These are phyloP conservation scores for Fusarium odoratissimum DNA, from an alignment of 2,329 filamentous ascomycete genomes.

Conservation along the genomic window DNA sequence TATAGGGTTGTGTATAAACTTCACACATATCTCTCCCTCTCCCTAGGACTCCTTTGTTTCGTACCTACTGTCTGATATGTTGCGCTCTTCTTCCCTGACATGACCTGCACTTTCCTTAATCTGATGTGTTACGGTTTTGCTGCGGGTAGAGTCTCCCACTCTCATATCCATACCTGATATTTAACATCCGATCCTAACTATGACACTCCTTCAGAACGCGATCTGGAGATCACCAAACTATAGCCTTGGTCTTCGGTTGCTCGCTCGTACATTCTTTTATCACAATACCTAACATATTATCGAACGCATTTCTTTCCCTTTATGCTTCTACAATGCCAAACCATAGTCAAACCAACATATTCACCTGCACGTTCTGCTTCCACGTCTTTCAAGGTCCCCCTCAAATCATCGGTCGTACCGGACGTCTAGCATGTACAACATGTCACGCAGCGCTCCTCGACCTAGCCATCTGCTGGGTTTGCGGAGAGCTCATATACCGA, in stretches of 20 bases:
- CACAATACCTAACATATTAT: background rate
- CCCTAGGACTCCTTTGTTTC: background rate
- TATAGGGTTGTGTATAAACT: slow-evolving; percentile 16
- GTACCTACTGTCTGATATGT: background rate
- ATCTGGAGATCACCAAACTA: background rate
- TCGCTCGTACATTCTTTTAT: slow-evolving; percentile 12
- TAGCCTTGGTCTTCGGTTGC: background rate
- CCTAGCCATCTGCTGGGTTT: slow-evolving; percentile 68
- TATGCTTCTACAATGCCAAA: slow-evolving; percentile 21
- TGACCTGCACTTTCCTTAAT: slow-evolving; percentile 3
- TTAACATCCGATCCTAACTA: background rate
- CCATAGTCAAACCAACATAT: slow-evolving; percentile 45
- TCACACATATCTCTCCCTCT: background rate
- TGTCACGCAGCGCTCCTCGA: slow-evolving; percentile 63
- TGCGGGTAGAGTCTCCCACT: background rate
- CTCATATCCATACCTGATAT: background rate
- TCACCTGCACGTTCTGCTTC: slow-evolving; percentile 69
- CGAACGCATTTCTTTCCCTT: background rate
- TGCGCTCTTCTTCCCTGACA: background rate
- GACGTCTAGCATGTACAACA: slow-evolving; percentile 60
- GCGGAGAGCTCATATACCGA: slow-evolving; percentile 65
- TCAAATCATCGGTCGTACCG: slow-evolving; percentile 57
- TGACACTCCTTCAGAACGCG: background rate
- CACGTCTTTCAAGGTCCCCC: slow-evolving; percentile 52
- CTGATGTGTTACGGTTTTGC: no score